Base-by-base conservation (phyloP, 306 rosid species). In the Trifolium pratense region DNA sequence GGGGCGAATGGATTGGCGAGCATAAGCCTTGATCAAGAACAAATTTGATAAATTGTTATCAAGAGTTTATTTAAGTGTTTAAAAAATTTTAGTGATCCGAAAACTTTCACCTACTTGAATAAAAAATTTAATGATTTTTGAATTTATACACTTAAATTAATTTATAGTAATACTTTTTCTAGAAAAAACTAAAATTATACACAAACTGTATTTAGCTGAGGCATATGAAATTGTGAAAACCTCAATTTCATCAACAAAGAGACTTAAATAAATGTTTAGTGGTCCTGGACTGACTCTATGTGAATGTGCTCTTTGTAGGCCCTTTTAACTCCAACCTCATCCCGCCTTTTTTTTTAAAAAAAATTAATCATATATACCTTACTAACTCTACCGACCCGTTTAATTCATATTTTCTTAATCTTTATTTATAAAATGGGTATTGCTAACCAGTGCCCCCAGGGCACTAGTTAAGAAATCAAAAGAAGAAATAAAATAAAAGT, bases 241-340 rank as follows among this genome's bases (percentile, higher is more conserved):
- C 48, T 42, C n/a, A 46, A 34, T 34, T 34, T 34, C 39, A 42
- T 31, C 2, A 63, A 13, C 9, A 9, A 39, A 5, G 29, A 12
- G 11, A 52, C 6, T 55, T 80, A 53, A 53, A 49, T 62, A 62
- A 40, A 46, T 55, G 53, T 21, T 6, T 6, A 62, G 66, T 82
- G 80, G 82, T 82, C 80, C 77, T 68, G 26, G 15, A 23, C 56
- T 55, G 63, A 52, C 71, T 45, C 20, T 68, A 51, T 52, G 74
- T 68, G 77, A 78, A 78, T 74, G 82, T 78, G 82, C 70, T 49
- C 20, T 78, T 78, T 66, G 77, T 77, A 74, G 75, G 79, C n/a
- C 85, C 82, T 67, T 66, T 53, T 51, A 29, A 72, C 53, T 70
- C 45, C 53, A 42, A 46, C 51, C 75, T 71, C 39, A 71, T 72